Conservation (phyloP, 2,329 filamentous ascomycete genomes). For the Immersiporthe knoxdaviesiana region DNA sequence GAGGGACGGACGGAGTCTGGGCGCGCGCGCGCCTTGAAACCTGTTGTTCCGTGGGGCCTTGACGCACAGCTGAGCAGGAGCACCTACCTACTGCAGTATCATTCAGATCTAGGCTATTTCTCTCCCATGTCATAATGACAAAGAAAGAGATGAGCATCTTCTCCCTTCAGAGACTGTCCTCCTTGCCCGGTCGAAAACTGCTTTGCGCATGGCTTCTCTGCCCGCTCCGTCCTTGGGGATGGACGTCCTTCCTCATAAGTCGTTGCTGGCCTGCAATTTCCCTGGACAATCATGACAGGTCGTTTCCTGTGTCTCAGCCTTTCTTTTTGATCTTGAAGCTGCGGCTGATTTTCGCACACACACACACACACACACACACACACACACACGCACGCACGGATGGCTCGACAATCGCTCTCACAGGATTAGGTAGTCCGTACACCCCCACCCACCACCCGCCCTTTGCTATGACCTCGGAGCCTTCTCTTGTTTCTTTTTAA, state of each 20-base stretch:
- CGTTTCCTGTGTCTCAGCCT: conserved; percentile 22
- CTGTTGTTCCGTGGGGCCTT: conserved; percentile 16
- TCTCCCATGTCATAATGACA: conserved; percentile 7
- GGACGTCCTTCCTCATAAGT: not conserved
- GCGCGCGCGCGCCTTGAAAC: conserved; percentile 9
- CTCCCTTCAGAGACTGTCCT: not conserved
- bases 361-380: not conserved
- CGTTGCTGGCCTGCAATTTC: conserved; percentile 9
- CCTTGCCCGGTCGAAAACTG: not conserved
- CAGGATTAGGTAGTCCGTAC: no score
- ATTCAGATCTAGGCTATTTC: not conserved
- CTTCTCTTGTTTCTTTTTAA: not conserved
- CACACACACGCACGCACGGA: not conserved
- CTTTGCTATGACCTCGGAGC: not conserved
- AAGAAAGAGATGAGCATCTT: not conserved
- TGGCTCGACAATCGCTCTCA: not conserved
- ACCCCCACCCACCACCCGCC: not conserved
- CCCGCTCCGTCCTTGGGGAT: not conserved
- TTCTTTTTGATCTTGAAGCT: conserved; percentile 12
- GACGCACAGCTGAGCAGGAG: not conserved
- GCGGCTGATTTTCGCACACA: not conserved
- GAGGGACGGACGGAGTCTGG: not conserved
- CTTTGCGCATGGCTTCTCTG: not conserved
- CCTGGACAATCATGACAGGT: conserved; percentile 26
- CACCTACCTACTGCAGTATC: not conserved